These are phyloP conservation scores for Hysterium pulicare DNA, from an alignment of 2,329 filamentous ascomycete species.

Conservation along the genomic window DNA sequence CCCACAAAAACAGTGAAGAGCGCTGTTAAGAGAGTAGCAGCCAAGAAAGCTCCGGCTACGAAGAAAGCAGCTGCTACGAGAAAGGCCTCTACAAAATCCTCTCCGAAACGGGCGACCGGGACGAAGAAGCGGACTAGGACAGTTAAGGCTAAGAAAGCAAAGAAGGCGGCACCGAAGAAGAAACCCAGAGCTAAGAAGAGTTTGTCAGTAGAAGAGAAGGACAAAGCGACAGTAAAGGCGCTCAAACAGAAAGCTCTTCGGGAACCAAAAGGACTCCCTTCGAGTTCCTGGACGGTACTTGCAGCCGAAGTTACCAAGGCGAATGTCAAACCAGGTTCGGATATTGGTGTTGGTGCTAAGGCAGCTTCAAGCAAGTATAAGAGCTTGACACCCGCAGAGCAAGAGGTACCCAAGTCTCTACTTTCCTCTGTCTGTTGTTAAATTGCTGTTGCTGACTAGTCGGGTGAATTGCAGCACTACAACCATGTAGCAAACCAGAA, in stretches of 20 bases:
- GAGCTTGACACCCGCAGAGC: constrained; percentile 30
- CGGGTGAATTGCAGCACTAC: constrained; percentile 44
- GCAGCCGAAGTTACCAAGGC: constrained; percentile 13
- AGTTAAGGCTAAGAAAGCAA: constrained; percentile 5
- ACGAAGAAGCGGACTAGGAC: constrained; percentile 15
- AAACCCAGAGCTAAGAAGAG: constrained; percentile 10
- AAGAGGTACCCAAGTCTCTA: constrained; percentile 24
- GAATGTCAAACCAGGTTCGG: constrained; percentile 4
- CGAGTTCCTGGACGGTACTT: constrained; percentile 20
- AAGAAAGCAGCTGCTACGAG: constrained; percentile 18
- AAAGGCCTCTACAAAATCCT: constrained; percentile 11
- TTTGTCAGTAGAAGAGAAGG: constrained; percentile 28
- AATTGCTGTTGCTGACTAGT: constrained; percentile 7
- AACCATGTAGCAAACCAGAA: constrained; percentile 50
- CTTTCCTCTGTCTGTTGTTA: no score
- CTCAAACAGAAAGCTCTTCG: constrained; percentile 38
- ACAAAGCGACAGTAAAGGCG: constrained; percentile 22
- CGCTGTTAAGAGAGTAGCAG: constrained; percentile 19
- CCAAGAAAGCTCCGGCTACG: constrained; percentile 19
- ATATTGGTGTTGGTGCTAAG: neutral
- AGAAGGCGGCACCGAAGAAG: constrained; percentile 10
- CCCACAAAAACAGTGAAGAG: constrained; percentile 31
- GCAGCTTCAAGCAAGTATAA: constrained; percentile 18
- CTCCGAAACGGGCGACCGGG: constrained; percentile 17
- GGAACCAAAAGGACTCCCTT: constrained; percentile 21